Evolutionary conservation across 1,284 basidiomycete genomes (phyloP).

Genomic region (Ustilago nuda): DNA sequence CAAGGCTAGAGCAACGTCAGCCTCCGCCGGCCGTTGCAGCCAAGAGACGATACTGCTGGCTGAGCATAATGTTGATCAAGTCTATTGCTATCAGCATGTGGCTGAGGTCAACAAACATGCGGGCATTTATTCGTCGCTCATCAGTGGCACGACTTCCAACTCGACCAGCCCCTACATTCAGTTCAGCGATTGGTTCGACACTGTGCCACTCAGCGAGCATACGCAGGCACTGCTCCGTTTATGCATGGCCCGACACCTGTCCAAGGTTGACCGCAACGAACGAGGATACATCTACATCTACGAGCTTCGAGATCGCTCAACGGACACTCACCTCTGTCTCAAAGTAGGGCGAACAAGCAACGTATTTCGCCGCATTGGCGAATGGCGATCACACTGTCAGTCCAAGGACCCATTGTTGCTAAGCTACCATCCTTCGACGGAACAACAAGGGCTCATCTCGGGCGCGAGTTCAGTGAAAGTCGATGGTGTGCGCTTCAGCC

Average conservation of each 20-base stretch:
- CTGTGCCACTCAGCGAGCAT: slow-evolving; percentile 12
- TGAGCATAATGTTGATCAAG: slow-evolving; percentile 25
- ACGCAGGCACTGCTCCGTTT: slow-evolving; percentile 40
- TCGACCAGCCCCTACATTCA: slow-evolving; percentile 8
- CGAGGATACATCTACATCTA: slow-evolving; percentile 58
- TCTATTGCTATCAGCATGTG: slow-evolving; percentile 55
- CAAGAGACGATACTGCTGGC: not conserved
- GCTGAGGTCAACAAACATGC: slow-evolving; percentile 51
- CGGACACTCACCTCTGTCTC: slow-evolving; percentile 30
- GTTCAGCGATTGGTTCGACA: slow-evolving; percentile 21
- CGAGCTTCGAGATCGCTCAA: slow-evolving; percentile 45
- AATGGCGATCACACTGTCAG: slow-evolving; percentile 54
- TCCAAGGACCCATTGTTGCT: slow-evolving; percentile 45
- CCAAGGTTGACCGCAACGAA: slow-evolving; percentile 29
- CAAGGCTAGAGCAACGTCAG: not conserved
- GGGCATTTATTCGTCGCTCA: slow-evolving; percentile 34
- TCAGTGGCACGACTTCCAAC: not conserved
- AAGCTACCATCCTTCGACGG: slow-evolving; percentile 22
- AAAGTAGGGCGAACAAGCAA: slow-evolving; percentile 53
- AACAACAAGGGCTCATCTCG: slow-evolving; percentile 34
- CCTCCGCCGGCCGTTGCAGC: not conserved
- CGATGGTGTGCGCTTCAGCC: slow-evolving; percentile 31
- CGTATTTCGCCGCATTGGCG: slow-evolving; percentile 42
- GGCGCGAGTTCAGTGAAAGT: slow-evolving; percentile 18
- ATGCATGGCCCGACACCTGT: slow-evolving; percentile 27